Evolutionary conservation across 352 stramenopile species (phyloP).

Genomic region (Lagenidium sp.): DNA sequence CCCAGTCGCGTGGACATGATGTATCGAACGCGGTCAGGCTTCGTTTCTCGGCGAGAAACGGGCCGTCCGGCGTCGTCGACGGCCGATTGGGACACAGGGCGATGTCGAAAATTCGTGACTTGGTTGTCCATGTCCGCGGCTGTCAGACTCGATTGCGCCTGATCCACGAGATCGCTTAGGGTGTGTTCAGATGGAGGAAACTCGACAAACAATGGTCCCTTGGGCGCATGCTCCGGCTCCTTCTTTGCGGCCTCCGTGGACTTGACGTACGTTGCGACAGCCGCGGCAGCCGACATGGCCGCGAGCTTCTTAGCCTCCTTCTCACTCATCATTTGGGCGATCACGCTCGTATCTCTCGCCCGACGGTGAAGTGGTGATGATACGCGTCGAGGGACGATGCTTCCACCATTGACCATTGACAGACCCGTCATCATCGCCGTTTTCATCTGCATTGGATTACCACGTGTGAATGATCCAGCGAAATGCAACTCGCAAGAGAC

Average conservation of each 20-base stretch:
- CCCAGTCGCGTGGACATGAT: slow-evolving; percentile 58
- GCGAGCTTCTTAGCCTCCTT: slow-evolving; percentile 12
- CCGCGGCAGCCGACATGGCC: neutral
- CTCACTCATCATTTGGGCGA: slow-evolving; percentile 11
- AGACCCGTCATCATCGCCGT: slow-evolving; percentile 12
- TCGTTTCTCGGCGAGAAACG: slow-evolving; percentile 19
- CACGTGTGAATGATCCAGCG: neutral
- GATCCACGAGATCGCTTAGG: slow-evolving; percentile 17
- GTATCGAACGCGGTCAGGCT: slow-evolving; percentile 46
- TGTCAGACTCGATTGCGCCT: slow-evolving; percentile 17
- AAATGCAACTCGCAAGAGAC: too few relatives aligned
- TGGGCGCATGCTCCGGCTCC: neutral
- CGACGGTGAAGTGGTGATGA: too few relatives aligned
- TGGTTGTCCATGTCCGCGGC: slow-evolving; percentile 15
- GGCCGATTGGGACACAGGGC: slow-evolving; percentile 24
- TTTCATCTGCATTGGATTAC: slow-evolving; percentile 13
- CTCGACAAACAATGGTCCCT: slow-evolving; percentile 2
- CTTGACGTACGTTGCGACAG: neutral
- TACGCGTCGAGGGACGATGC: neutral
- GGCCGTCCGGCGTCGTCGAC: slow-evolving; percentile 26
- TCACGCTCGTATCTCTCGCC: slow-evolving; percentile 5
- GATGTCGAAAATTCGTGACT: slow-evolving; percentile 46
- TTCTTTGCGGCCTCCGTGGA: neutral
- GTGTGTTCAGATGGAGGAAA: slow-evolving; percentile 14
- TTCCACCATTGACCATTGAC: neutral